Conservation (phyloP, 2,329 filamentous ascomycete species). For the Saccharata proteae region DNA sequence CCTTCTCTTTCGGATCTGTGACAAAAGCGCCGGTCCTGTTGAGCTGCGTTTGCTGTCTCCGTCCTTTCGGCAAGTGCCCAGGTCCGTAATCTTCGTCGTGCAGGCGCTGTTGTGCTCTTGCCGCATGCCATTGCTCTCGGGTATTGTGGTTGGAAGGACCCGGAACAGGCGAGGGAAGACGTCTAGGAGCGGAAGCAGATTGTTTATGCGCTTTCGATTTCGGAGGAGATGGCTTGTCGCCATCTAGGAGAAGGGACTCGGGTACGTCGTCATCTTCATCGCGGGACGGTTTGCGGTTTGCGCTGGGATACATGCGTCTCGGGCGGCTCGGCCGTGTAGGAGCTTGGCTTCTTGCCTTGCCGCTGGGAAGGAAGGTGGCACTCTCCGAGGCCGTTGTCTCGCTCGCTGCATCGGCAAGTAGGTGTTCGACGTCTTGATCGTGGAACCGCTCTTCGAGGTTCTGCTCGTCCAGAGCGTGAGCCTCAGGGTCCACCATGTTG, state of each 20-base stretch:
- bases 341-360: constrained; percentile 14
- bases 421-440: constrained; percentile 44
- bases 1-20: constrained; percentile 57
- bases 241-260: constrained; percentile 49
- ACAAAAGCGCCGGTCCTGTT: constrained; percentile 10
- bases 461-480: constrained; percentile 38
- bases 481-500: constrained; percentile 26
- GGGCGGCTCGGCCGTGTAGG: constrained; percentile 6
- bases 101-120: constrained; percentile 33
- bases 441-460: constrained; percentile 39
- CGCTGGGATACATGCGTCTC: constrained; percentile 9
- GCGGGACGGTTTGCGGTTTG: constrained; percentile 14
- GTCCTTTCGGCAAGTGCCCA: constrained; percentile 7
- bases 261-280: constrained; percentile 53
- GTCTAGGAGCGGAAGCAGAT: constrained; percentile 10
- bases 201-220: constrained; percentile 12
- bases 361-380: constrained; percentile 24
- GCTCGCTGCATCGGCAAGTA: constrained; percentile 39
- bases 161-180: constrained; percentile 29
- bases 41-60: constrained; percentile 10
- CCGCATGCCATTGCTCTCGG: constrained; percentile 39
- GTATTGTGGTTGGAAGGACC: constrained; percentile 31
- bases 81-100: constrained; percentile 23
- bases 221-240: constrained; percentile 23
- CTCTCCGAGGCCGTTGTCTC: constrained; percentile 36